Evolutionary conservation across 2,329 filamentous ascomycete genomes (phyloP), one percentile per base, ranked within the genome.

Genomic region (Hymenoscyphus albidus): DNA sequence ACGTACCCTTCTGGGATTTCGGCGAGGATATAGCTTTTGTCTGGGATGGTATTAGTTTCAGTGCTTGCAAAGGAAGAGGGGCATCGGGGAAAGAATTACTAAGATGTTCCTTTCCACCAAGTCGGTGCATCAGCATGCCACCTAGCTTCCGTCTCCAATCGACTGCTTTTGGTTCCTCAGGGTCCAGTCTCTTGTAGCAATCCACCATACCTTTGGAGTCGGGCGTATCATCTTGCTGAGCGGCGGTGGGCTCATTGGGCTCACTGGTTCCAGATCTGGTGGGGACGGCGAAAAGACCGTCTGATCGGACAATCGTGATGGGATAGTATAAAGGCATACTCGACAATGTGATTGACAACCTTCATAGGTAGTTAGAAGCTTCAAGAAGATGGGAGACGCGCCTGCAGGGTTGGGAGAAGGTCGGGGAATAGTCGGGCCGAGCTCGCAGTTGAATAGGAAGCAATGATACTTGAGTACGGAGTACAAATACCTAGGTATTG

Each of bases 121-220:
- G 71, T 69, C 83, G 80, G 68, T 80, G 76, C 70, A 83, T 77
- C 35, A 85, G 75, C 83, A 86, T 85, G n/a, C 81, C 81, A 27
- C 82, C 84, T 64, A 86, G 76, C 75, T 86, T 86, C 66, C 83
- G 77, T 63, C 83, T 77, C 84, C 84, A 86, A 68, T 86, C 83
- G 6, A 83, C 70, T 68, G 82, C 80, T 71, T 85, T 85, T 5
- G 78, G 73, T 67, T 85, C 82, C 57, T 83, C 79, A 10, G 76
- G 73, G 12, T 77, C 76, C 6, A 85, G 77, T 67, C 80, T 76
- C 64, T 81, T 79, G 75, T 85, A 86, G 75, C 78, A 85, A 74
- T 85, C 82, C 65, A 79, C 78, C 63, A 82, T 77, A 51, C 83
- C 83, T 70, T 84, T 79, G 32, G 77, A 77, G 69, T 85, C 80